Evolutionary conservation across 257 asterid genomes (phyloP).

Genomic region (Salvia miltiorrhiza): DNA sequence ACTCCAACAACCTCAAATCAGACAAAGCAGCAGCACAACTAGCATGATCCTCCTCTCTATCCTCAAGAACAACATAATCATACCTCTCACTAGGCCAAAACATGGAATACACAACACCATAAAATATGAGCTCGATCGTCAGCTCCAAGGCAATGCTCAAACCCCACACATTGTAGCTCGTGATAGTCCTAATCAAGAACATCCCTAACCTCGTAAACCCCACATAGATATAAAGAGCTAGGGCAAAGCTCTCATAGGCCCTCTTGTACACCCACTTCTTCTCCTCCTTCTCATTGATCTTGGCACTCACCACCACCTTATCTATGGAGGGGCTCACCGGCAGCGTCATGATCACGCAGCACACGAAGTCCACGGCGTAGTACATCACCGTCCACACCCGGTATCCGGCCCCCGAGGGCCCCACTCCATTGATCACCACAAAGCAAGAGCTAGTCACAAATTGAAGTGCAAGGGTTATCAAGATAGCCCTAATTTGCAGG

Average conservation of each 20-base stretch:
- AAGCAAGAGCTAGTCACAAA: constrained; percentile 20
- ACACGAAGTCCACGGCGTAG: constrained; percentile 33
- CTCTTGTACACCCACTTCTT: constrained; percentile 23
- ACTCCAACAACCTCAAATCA: background rate
- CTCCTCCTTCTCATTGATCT: constrained; percentile 32
- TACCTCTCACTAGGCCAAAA: constrained; percentile 41
- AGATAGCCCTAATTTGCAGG: constrained; percentile 6
- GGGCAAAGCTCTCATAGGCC: constrained; percentile 20
- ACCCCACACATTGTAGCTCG: constrained; percentile 27
- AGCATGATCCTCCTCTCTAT: constrained; percentile 23
- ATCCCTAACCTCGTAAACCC: constrained; percentile 35
- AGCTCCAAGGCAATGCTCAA: constrained; percentile 36
- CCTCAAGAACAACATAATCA: constrained; percentile 35
- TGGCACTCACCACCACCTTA: constrained; percentile 2
- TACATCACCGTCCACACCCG: constrained; percentile 33
- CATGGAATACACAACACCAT: constrained; percentile 26
- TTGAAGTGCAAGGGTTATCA: constrained; percentile 15
- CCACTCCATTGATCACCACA: constrained; percentile 18
- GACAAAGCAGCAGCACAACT: background rate
- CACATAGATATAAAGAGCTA: constrained; percentile 26
- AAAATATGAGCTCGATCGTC: constrained; percentile 27
- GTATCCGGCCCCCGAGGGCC: constrained; percentile 29
- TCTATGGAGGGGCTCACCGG: constrained; percentile 30
- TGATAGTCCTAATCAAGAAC: constrained; percentile 25
- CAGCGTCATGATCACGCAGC: constrained; percentile 22